Conservation (phyloP, 257 asterid species). For the Perilla frutescens region DNA sequence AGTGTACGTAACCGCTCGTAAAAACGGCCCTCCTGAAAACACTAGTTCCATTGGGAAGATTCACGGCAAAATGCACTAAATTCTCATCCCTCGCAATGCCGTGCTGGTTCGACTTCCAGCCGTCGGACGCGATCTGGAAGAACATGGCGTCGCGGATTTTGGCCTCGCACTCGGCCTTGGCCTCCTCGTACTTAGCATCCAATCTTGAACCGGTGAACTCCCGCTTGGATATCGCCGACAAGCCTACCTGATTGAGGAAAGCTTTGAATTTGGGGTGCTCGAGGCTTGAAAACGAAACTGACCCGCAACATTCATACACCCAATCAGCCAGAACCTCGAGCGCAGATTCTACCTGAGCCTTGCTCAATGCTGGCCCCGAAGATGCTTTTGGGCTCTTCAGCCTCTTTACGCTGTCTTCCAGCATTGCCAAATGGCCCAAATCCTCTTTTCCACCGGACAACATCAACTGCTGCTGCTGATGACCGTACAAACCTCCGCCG, state of each 20-base stretch:
- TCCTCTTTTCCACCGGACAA: conserved; percentile 96
- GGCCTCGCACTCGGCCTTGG: conserved; percentile 72
- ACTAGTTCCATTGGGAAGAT: conserved; percentile 89
- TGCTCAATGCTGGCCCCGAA: conserved; percentile 59
- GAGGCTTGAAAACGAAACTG: conserved; percentile 76
- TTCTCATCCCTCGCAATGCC: conserved; percentile 54
- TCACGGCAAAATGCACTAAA: conserved; percentile 71
- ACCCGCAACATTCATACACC: conserved; percentile 90
- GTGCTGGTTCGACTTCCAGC: conserved; percentile 65
- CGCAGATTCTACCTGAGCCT: conserved; percentile 73
- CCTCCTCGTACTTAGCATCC: conserved; percentile 74
- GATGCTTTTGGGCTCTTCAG: conserved; percentile 85
- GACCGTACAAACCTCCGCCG: conserved; percentile 11
- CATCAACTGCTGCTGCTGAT: conserved; percentile 47
- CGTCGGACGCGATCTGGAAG: conserved; percentile 86
- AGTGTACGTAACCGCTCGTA: conserved; percentile 64
- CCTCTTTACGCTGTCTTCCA: conserved; percentile 87
- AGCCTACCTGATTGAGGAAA: conserved; percentile 76
- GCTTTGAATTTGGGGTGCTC: conserved; percentile 93
- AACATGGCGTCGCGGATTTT: conserved; percentile 93
- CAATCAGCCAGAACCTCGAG: conserved; percentile 79
- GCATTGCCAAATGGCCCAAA: conserved; percentile 80
- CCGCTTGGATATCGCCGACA: conserved; percentile 63
- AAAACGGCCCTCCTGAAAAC: conserved; percentile 76
- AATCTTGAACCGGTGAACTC: conserved; percentile 68